A percentile compares a stretch with the other conserved stretches of the same genome.
Conservation (phyloP, 352 stramenopile species). For the Phytophthora sojae region DNA sequence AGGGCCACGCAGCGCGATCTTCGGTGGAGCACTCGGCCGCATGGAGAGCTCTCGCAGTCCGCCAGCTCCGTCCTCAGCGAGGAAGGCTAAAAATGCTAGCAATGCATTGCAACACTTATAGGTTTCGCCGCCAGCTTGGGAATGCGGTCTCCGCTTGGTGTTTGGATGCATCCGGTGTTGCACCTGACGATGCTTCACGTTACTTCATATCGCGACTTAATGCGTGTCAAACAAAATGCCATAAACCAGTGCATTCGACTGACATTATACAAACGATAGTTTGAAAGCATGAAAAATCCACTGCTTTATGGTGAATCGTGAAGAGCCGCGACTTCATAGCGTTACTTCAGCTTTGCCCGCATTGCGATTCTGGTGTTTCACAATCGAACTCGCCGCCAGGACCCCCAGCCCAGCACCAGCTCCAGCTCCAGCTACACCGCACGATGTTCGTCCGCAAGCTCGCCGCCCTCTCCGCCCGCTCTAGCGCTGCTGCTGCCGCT, state of each 20-base stretch:
- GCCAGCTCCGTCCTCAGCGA: not conserved
- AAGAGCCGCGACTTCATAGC: slow-evolving; percentile 40
- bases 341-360: slow-evolving; percentile 24
- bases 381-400: slow-evolving; percentile 30
- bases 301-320: slow-evolving; percentile 7
- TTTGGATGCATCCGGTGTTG: slow-evolving; percentile 25
- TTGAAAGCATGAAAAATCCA: too few relatives aligned
- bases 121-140: not conserved
- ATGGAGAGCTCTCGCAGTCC: not conserved
- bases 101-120: not conserved
- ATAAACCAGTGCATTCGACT: too few relatives aligned
- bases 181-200: slow-evolving; percentile 15
- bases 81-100: not conserved
- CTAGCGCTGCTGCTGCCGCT: not conserved
- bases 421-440: not conserved
- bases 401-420: not conserved
- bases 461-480: slow-evolving; percentile 25
- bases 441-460: slow-evolving; percentile 57
- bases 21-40: not conserved
- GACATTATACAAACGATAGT: too few relatives aligned
- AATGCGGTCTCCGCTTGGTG: too few relatives aligned
- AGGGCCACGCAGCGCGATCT: slow-evolving; percentile 2
- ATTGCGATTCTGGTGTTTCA: slow-evolving; percentile 40
- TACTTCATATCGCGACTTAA: slow-evolving; percentile 12
- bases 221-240: not conserved